Evolutionary conservation across 345 rosid genomes (phyloP).

Genomic region (Aegle marmelos): DNA sequence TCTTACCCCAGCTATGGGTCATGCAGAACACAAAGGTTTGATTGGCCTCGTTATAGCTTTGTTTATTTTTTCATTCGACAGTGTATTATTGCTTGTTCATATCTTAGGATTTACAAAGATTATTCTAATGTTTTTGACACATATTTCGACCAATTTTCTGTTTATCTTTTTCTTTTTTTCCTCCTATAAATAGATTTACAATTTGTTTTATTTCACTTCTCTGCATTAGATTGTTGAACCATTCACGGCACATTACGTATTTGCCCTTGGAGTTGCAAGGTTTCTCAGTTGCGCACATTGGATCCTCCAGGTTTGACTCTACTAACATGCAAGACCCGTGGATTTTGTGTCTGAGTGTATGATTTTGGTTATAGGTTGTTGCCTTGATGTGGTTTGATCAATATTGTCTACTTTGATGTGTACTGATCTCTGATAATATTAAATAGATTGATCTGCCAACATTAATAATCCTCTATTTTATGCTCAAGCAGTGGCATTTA

Average conservation of each 20-base stretch:
- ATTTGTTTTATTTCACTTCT: neutral
- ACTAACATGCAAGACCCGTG: neutral
- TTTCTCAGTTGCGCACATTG: slow-evolving; percentile 93
- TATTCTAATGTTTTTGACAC: neutral
- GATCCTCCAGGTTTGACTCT: slow-evolving; percentile 74
- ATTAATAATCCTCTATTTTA: neutral
- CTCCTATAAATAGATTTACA: neutral
- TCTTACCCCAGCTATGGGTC: slow-evolving; percentile 78
- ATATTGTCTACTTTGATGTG: neutral
- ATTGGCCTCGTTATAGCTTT: neutral
- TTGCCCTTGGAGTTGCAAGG: slow-evolving; percentile 88
- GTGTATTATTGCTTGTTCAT: neutral
- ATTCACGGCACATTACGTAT: slow-evolving; percentile 92
- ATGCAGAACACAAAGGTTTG: slow-evolving; percentile 93
- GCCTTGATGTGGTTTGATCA: neutral
- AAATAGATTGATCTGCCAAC: neutral
- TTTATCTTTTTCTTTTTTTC: neutral
- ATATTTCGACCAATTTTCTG: neutral
- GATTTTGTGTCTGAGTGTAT: neutral
- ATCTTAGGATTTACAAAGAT: neutral
- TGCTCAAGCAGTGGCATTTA: neutral
- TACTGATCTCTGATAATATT: neutral
- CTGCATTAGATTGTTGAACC: slow-evolving; percentile 75
- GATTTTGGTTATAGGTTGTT: neutral
- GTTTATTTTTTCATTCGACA: neutral